Base-by-base conservation (phyloP, 371 early-diverging fungal genomes). In the Actinomortierella wolfii region DNA sequence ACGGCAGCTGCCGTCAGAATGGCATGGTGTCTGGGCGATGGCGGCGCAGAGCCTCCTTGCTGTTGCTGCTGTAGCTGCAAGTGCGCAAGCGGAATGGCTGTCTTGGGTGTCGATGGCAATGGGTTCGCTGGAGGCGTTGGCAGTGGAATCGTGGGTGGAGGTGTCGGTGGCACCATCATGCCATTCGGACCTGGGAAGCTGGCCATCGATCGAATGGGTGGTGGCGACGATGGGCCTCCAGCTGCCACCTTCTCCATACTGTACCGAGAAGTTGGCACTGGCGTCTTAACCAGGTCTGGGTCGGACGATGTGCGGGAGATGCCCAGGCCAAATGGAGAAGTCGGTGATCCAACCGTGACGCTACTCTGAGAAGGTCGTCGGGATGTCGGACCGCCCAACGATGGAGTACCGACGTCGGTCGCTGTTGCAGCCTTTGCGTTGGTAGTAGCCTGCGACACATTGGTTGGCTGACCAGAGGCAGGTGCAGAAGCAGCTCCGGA, bases 231-330 rank as follows among this genome's bases (percentile, higher is more conserved):
- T n/a, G n/a, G n/a, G n/a, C n/a, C n/a, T n/a, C n/a, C n/a, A n/a
- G n/a, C n/a, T n/a, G 71, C 64, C 48, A 64, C 45, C 39, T 51
- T 60, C 8, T 70, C 71, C 17, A 24, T 29, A 26, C 59, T 65
- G 4, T 65, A 55, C 14, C 59, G 65, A 8, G 42, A 34, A 24
- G 57, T 51, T 17, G 53, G 3, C 0, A 24, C 56, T 9, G 54
- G 18, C 0, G 68, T 14, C 1, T 2, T 17, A 0, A 57, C 14
- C 56, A 70, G 18, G 3, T 70, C 71, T 8, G 65, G 42, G 18
- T 70, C 71, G 0, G 71, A 70, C 39, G n/a, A 18, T 61, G 57
- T 61, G 55, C 54, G 57, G 0, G 61, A 58, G 39, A 70, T 70
- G 8, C 65, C 61, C 8, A 65, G 25, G 14, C 65, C 71, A 14